A percentile compares a stretch with the other conserved stretches of the same genome.
Evolutionary conservation across 345 rosid species (phyloP).

Genomic region (Eucalyptus polyanthemos): DNA sequence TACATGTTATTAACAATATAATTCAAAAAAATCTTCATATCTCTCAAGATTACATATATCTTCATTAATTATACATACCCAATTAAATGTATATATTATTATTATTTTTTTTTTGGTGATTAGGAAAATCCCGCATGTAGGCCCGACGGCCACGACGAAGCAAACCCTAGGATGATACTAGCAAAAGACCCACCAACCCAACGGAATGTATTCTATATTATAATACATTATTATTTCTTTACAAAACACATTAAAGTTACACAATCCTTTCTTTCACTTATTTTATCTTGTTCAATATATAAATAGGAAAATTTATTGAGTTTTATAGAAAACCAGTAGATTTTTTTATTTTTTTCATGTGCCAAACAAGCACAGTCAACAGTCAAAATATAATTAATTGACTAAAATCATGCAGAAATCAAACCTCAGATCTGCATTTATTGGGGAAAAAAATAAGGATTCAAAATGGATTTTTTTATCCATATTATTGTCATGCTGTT

Average conservation of each 20-base stretch:
- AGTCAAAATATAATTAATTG: neutral
- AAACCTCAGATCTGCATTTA: neutral
- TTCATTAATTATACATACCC: neutral
- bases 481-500: neutral
- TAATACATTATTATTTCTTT: neutral
- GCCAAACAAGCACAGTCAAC: neutral
- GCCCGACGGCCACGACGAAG: too few species aligned
- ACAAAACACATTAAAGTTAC: neutral
- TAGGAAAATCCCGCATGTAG: too few species aligned
- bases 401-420: neutral
- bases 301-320: neutral
- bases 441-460: neutral
- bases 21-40: neutral
- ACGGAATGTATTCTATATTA: accelerated
- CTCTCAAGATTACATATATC: accelerated
- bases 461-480: neutral
- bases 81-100: neutral
- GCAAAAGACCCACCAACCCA: accelerated
- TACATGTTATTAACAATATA: neutral
- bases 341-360: neutral
- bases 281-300: neutral
- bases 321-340: neutral
- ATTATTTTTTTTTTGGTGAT: too few species aligned
- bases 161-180: accelerated
- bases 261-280: neutral